Percentiles rank a stretch among this genome's conserved stretches.
Evolutionary conservation across 768 basidiomycete genomes (phyloP).

Genomic region (Austroboletus eburneus): DNA sequence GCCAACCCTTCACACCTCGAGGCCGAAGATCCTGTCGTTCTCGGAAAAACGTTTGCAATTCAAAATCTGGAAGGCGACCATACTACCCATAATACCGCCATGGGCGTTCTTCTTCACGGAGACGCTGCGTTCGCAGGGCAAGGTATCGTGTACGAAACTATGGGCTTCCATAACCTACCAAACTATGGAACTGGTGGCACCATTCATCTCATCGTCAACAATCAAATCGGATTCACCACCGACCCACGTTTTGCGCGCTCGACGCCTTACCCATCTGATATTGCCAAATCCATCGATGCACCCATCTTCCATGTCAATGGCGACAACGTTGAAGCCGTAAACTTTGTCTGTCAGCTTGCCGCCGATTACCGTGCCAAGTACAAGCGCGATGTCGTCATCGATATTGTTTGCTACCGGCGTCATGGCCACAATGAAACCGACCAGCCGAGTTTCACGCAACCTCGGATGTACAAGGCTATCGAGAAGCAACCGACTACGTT

Average conservation of each 20-base stretch:
- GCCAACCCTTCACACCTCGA: conserved; percentile 99
- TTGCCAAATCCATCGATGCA: conserved; percentile 96
- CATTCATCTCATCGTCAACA: conserved; percentile 97
- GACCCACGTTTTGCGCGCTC: conserved; percentile 97
- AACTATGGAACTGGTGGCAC: conserved; percentile 97
- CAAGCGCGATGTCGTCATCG: conserved; percentile 98
- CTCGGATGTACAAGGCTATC: conserved; percentile 97
- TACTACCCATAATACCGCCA: conserved; percentile 72
- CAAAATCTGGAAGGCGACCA: conserved; percentile 94
- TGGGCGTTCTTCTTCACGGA: conserved; percentile 94
- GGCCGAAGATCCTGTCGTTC: conserved; percentile 96
- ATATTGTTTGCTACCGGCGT: conserved; percentile 98
- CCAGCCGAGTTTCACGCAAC: conserved; percentile 98
- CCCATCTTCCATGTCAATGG: conserved; percentile 99
- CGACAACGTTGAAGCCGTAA: conserved; percentile 97
- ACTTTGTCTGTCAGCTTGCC: conserved; percentile 96
- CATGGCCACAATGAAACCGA: conserved; percentile 99
- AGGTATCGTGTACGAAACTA: conserved; percentile 98
- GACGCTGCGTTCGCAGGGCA: conserved; percentile 99
- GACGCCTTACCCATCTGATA: conserved; percentile 96
- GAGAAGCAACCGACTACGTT: conserved; percentile 90
- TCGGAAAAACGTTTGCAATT: conserved; percentile 96
- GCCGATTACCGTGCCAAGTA: conserved; percentile 98
- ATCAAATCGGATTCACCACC: conserved; percentile 99
- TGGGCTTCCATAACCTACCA: conserved; percentile 95